Percentiles rank a stretch among this genome's conserved stretches.
phyloP scores from a whole-genome alignment of 345 rosid genomes.

The Bretschneidera sinensis region DNA sequence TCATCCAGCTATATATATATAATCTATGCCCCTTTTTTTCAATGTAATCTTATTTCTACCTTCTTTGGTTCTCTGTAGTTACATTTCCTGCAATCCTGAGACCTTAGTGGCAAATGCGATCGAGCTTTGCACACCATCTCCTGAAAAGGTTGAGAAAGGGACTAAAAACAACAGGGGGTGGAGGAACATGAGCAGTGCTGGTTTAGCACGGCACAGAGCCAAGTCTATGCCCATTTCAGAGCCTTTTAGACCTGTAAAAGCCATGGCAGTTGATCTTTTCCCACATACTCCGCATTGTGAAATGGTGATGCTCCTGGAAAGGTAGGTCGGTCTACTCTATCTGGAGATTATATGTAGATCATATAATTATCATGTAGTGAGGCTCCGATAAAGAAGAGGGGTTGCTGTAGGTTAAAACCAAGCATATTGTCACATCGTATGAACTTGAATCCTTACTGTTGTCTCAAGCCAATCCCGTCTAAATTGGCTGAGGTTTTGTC shows the following conservation, averaged over 20 bases:
- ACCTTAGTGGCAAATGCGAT: constrained; percentile 87
- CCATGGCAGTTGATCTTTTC: constrained; percentile 96
- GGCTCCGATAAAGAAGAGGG: no score
- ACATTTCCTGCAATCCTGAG: constrained; percentile 96
- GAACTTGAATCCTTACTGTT: no score
- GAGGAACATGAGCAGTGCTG: constrained; percentile 76
- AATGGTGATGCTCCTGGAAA: constrained; percentile 90
- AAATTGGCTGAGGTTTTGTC: not conserved
- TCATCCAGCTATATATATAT: not conserved
- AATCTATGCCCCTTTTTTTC: not conserved
- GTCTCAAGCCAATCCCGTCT: no score
- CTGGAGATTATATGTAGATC: not conserved
- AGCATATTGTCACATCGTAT: not conserved
- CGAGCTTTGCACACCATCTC: constrained; percentile 87
- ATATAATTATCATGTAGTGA: no score
- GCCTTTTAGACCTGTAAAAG: constrained; percentile 85
- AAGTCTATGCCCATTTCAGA: constrained; percentile 89
- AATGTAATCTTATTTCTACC: not conserved
- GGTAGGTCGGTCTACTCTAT: constrained; percentile 24
- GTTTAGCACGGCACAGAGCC: constrained; percentile 77
- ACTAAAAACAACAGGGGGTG: constrained; percentile 52
- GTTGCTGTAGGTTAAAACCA: not conserved
- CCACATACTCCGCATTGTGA: constrained; percentile 95
- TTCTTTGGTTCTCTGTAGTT: constrained; percentile 36
- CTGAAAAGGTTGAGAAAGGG: constrained; percentile 57